phyloP scores from a whole-genome alignment of 345 rosid species.

The Salix suchowensis region DNA sequence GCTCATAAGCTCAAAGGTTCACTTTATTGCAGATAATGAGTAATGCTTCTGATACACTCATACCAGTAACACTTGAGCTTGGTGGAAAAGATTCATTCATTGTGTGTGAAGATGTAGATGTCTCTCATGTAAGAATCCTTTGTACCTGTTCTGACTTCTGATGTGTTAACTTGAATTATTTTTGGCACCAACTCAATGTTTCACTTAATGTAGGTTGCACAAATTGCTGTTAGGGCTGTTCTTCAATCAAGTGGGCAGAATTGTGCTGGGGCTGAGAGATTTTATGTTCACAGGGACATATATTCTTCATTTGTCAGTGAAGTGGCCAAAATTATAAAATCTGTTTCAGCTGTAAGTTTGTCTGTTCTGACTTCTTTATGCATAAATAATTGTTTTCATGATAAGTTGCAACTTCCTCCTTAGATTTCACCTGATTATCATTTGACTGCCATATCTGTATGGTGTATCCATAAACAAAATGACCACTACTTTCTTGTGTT shows the following conservation, averaged over 20 bases:
- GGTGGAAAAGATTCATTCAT: constrained; percentile 97
- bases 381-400: not conserved
- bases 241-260: constrained; percentile 99
- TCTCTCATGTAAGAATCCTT: constrained; percentile 56
- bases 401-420: not conserved
- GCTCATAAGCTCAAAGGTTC: constrained; percentile 11
- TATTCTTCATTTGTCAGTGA: constrained; percentile 72
- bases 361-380: constrained; percentile 4
- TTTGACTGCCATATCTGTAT: constrained; percentile 1
- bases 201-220: constrained; percentile 67
- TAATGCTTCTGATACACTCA: constrained; percentile 70
- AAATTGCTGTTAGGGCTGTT: constrained; percentile 83
- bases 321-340: constrained; percentile 75
- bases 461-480: not conserved
- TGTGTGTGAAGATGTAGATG: constrained; percentile 83
- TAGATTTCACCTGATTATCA: not conserved
- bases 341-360: constrained; percentile 82
- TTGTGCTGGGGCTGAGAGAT: constrained; percentile 99
- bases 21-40: constrained; percentile 76
- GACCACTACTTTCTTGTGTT: not conserved
- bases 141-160: constrained; percentile 4
- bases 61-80: constrained; percentile 94
- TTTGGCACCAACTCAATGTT: constrained; percentile 3
- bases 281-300: constrained; percentile 80
- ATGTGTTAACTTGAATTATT: constrained; percentile 3